These are phyloP conservation scores for Ilex asprella DNA, from an alignment of 257 asterid species.

Conservation along the genomic window DNA sequence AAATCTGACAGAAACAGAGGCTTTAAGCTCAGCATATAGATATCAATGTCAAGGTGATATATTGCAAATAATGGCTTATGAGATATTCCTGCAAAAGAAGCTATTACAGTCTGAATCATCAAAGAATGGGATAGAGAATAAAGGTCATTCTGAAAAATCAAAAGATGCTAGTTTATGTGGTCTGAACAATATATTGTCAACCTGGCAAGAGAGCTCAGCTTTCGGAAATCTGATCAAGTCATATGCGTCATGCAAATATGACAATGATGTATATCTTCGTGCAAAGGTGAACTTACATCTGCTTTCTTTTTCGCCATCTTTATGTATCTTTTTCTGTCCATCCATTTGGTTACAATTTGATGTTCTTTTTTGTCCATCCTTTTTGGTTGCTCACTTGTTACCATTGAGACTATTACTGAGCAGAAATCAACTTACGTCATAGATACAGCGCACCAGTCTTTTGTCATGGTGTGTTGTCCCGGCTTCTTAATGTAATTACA, in stretches of 20 bases:
- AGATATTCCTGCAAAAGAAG: constrained; percentile 75
- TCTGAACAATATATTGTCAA: constrained; percentile 51
- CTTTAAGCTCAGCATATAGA: constrained; percentile 38
- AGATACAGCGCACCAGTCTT: too few relatives aligned
- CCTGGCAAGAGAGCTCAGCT: constrained; percentile 49
- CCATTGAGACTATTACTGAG: not conserved
- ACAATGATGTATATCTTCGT: constrained; percentile 32
- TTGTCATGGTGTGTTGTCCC: too few relatives aligned
- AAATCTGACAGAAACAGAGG: constrained; percentile 33
- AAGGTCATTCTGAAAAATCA: constrained; percentile 18
- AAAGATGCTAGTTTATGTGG: constrained; percentile 25
- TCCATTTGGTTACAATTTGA: not conserved
- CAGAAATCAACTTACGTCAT: too few relatives aligned
- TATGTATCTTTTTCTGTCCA: constrained; percentile 2
- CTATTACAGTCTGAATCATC: constrained; percentile 42
- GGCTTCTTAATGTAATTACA: too few relatives aligned
- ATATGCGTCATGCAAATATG: constrained; percentile 55
- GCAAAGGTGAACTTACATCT: constrained; percentile 50
- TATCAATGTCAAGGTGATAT: constrained; percentile 48
- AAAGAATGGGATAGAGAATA: constrained; percentile 28
- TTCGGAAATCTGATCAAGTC: constrained; percentile 63
- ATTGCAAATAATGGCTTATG: constrained; percentile 71
- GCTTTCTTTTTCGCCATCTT: constrained; percentile 8
- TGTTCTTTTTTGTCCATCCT: too few relatives aligned
- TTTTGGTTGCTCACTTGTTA: constrained; percentile 2